Evolutionary conservation across 2,329 filamentous ascomycete genomes (phyloP).

Genomic region (Diaporthe sp.): DNA sequence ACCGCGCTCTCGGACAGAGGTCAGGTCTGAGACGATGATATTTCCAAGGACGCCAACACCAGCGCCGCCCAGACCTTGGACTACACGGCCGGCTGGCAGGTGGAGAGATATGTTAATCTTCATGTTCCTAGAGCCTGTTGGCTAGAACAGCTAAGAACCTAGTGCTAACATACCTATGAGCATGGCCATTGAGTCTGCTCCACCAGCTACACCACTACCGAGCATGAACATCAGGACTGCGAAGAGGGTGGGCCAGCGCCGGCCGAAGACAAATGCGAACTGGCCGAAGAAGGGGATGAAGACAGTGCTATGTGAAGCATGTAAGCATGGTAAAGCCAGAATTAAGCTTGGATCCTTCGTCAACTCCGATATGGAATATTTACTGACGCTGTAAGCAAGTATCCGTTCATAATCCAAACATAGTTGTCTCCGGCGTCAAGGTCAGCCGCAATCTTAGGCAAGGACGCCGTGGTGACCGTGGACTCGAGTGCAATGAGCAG

Average conservation of each 20-base stretch:
- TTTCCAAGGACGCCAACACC: slow-evolving; percentile 39
- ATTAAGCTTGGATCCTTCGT: too few species aligned
- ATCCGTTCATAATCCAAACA: slow-evolving; percentile 49
- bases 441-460: slow-evolving; percentile 46
- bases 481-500: slow-evolving; percentile 48
- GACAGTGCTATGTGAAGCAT: slow-evolving; percentile 45
- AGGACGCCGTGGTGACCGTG: slow-evolving; percentile 47
- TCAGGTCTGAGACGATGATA: slow-evolving; percentile 42
- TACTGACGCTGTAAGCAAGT: slow-evolving; percentile 42
- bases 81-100: background rate
- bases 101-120: background rate
- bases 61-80: background rate
- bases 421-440: slow-evolving; percentile 46
- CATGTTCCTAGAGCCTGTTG: background rate
- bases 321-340: background rate
- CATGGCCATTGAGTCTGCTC: slow-evolving; percentile 56
- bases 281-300: slow-evolving; percentile 66
- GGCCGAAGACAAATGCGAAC: slow-evolving; percentile 65
- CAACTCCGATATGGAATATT: background rate
- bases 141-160: slow-evolving; percentile 38
- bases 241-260: slow-evolving; percentile 56
- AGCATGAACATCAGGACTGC: slow-evolving; percentile 62
- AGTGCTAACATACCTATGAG: slow-evolving; percentile 60
- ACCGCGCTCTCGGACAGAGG: slow-evolving; percentile 40
- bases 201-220: slow-evolving; percentile 66